Conservation (phyloP, 768 basidiomycete genomes). For the Calocybe gangraenosa region DNA sequence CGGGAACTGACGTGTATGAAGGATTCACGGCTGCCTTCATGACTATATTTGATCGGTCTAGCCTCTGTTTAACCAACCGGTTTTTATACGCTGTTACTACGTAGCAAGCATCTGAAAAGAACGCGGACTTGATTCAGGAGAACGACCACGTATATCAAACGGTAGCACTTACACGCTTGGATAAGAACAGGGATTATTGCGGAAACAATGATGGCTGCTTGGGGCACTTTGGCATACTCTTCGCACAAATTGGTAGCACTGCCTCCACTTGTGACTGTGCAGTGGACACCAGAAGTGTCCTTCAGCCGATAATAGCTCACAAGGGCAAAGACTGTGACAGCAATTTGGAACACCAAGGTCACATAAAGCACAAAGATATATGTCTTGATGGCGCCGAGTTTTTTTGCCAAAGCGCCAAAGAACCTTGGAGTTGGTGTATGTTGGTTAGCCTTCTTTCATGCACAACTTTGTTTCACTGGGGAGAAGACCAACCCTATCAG, state of each 20-base stretch:
- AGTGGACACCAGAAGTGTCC: conserved; percentile 22
- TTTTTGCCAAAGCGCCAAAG: conserved; percentile 35
- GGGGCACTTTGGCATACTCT: conserved; percentile 21
- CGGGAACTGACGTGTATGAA: conserved; percentile 23
- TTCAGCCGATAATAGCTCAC: conserved; percentile 29
- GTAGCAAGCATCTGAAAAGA: conserved; percentile 32
- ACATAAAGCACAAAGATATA: conserved; percentile 28
- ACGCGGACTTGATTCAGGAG: neutral
- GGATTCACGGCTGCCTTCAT: conserved; percentile 12
- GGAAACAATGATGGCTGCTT: conserved; percentile 26
- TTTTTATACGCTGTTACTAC: conserved; percentile 31
- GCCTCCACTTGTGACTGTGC: conserved; percentile 21
- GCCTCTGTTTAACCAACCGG: conserved; percentile 25
- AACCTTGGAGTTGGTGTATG: conserved; percentile 21
- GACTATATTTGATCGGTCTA: conserved; percentile 19
- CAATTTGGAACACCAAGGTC: conserved; percentile 26
- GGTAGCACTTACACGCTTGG: conserved; percentile 32
- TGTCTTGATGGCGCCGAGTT: conserved; percentile 29
- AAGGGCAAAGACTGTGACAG: conserved; percentile 26
- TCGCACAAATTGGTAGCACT: conserved; percentile 26
- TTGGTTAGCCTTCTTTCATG: neutral
- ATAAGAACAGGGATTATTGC: conserved; percentile 32
- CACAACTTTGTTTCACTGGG: neutral
- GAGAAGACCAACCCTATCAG: conserved; percentile 27
- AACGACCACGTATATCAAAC: neutral